These are phyloP conservation scores for Apiospora kogelbergensis DNA, from an alignment of 2,329 filamentous ascomycete genomes.

Conservation along the genomic window DNA sequence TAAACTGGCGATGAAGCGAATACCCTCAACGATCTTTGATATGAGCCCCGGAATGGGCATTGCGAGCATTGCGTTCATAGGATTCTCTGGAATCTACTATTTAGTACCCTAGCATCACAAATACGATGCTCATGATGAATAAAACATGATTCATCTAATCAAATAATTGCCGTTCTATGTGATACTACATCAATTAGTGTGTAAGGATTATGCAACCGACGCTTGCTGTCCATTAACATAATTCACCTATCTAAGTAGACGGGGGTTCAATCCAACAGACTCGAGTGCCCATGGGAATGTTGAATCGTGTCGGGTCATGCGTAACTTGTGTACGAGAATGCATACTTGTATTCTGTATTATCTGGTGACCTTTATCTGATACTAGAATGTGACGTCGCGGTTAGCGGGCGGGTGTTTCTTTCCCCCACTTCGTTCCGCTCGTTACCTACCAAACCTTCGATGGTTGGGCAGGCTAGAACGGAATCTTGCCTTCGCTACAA, in stretches of 20 bases:
- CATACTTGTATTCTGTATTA: too few species aligned
- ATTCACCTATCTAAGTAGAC: too few species aligned
- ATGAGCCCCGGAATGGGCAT: not conserved
- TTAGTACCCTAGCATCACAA: not conserved
- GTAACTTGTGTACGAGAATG: too few species aligned
- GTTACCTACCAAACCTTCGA: slow-evolving; percentile 3
- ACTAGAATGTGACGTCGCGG: not conserved
- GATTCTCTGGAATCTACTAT: not conserved
- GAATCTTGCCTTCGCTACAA: not conserved
- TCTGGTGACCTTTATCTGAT: too few species aligned
- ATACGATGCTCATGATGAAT: not conserved
- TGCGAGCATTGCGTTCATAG: slow-evolving; percentile 5
- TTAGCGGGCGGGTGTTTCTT: not conserved
- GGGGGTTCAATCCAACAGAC: too few species aligned
- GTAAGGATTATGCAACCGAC: too few species aligned
- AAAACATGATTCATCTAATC: not conserved
- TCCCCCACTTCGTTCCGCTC: not conserved
- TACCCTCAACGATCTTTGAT: slow-evolving; percentile 13
- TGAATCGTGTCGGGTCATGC: too few species aligned
- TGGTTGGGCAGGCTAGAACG: not conserved
- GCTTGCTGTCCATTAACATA: too few species aligned
- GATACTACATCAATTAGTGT: not conserved
- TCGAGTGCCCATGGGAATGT: too few species aligned
- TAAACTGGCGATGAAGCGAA: slow-evolving; percentile 29
- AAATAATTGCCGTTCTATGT: not conserved